Evolutionary conservation across 306 rosid species (phyloP).

Genomic region (Senna tora): DNA sequence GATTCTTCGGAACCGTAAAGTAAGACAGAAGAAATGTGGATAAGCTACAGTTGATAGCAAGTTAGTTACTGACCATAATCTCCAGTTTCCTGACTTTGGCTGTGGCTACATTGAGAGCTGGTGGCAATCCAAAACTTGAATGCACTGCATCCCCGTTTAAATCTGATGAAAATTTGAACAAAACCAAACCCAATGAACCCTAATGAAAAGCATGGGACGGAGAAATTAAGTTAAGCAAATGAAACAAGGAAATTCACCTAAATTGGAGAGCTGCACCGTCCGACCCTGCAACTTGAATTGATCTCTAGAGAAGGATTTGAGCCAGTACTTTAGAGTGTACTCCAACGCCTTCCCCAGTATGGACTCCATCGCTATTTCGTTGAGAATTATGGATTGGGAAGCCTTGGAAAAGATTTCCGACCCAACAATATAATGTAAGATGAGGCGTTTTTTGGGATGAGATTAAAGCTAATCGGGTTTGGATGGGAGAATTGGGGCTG

Average conservation of each 20-base stretch:
- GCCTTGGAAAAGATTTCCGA: conserved; percentile 12
- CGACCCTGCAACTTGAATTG: conserved; percentile 96
- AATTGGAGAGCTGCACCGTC: conserved; percentile 79
- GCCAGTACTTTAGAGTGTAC: conserved; percentile 96
- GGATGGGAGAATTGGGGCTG: conserved; percentile 24
- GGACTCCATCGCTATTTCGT: conserved; percentile 62
- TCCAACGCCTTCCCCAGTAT: conserved; percentile 81
- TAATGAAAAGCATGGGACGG: not conserved
- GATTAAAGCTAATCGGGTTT: conserved; percentile 33
- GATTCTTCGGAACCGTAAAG: conserved; percentile 32
- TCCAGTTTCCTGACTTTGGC: conserved; percentile 91
- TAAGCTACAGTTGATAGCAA: not conserved
- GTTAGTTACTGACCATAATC: conserved; percentile 64
- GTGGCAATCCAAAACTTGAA: conserved; percentile 89
- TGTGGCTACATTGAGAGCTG: conserved; percentile 73
- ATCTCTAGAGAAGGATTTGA: conserved; percentile 87
- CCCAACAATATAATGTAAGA: too few species aligned
- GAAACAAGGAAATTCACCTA: conserved; percentile 55
- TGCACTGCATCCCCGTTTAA: conserved; percentile 91
- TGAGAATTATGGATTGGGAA: not conserved
- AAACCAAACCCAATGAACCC: conserved; percentile 30
- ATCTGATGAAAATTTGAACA: conserved; percentile 51
- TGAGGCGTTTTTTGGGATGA: too few species aligned
- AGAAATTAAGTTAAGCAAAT: not conserved
- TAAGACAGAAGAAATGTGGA: not conserved